Conservation (phyloP, 2,329 filamentous ascomycete genomes). For the Capronia coronata region DNA sequence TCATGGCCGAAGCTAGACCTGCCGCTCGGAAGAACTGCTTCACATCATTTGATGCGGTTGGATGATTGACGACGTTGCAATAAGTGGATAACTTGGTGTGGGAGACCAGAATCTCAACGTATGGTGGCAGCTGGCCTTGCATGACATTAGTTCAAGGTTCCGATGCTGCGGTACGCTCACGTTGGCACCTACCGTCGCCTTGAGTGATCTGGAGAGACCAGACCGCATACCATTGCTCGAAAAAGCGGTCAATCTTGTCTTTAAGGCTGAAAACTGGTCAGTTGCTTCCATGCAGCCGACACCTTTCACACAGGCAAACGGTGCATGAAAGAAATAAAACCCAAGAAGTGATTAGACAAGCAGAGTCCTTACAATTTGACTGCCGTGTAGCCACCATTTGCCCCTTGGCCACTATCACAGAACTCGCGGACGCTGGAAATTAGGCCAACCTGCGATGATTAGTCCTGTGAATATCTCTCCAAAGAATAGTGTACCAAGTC, state of each 20-base stretch:
- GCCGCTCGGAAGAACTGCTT: constrained; percentile 67
- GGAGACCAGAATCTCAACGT: constrained; percentile 67
- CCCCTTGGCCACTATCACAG: constrained; percentile 35
- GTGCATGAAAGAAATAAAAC: too few relatives aligned
- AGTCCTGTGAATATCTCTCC: neutral
- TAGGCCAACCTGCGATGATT: constrained; percentile 27
- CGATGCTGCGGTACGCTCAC: neutral
- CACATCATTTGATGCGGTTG: constrained; percentile 62
- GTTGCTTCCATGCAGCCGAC: neutral
- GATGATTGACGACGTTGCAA: constrained; percentile 66
- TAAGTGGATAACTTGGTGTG: constrained; percentile 70
- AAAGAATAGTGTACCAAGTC: constrained; percentile 47
- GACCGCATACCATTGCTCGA: constrained; percentile 57
- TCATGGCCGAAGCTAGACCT: constrained; percentile 64
- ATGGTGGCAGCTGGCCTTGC: constrained; percentile 51
- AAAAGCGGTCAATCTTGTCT: constrained; percentile 58
- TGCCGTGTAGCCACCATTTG: constrained; percentile 34
- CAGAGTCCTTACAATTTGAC: constrained; percentile 18
- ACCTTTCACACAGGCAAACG: too few relatives aligned
- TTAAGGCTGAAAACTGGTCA: constrained; percentile 32
- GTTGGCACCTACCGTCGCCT: constrained; percentile 42
- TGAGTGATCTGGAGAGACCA: constrained; percentile 55
- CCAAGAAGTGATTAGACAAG: too few relatives aligned
- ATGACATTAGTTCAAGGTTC: neutral
- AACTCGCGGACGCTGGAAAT: constrained; percentile 31